Evolutionary conservation across 768 basidiomycete genomes (phyloP).

Genomic region (Trametes cubensis): DNA sequence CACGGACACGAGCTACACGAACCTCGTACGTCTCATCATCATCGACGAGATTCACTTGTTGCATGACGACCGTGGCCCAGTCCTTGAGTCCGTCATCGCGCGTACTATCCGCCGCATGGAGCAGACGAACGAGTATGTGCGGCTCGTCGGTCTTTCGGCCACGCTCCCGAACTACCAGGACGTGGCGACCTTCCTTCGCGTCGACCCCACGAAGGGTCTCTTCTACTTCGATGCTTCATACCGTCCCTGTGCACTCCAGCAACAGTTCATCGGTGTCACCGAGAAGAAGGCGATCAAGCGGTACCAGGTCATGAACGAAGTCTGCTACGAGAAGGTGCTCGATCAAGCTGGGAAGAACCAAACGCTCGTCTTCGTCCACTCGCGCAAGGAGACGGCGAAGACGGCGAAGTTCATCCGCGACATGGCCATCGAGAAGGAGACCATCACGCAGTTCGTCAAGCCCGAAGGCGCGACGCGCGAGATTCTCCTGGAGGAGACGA

Average conservation of each 20-base stretch:
- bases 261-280: constrained; percentile 96
- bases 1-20: constrained; percentile 95
- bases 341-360: constrained; percentile 92
- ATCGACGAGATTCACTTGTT: constrained; percentile 98
- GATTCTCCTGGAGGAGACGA: constrained; percentile 83
- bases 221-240: constrained; percentile 98
- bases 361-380: constrained; percentile 96
- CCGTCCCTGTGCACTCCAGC: constrained; percentile 92
- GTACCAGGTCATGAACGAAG: constrained; percentile 97
- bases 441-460: constrained; percentile 93
- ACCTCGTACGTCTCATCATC: constrained; percentile 93
- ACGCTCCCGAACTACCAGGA: constrained; percentile 99
- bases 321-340: constrained; percentile 98
- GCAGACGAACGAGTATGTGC: constrained; percentile 89
- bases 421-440: constrained; percentile 95
- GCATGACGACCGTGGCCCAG: constrained; percentile 97
- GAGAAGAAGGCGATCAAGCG: constrained; percentile 99
- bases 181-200: constrained; percentile 95
- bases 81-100: constrained; percentile 88
- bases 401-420: constrained; percentile 94
- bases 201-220: constrained; percentile 87
- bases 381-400: constrained; percentile 97
- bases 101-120: constrained; percentile 93
- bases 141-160: constrained; percentile 93
- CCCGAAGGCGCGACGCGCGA: constrained; percentile 91